Evolutionary conservation across 139 green algal species (phyloP), one percentile per base, ranked within the genome.

Genomic region (Chlamydomonas asymmetrica): DNA sequence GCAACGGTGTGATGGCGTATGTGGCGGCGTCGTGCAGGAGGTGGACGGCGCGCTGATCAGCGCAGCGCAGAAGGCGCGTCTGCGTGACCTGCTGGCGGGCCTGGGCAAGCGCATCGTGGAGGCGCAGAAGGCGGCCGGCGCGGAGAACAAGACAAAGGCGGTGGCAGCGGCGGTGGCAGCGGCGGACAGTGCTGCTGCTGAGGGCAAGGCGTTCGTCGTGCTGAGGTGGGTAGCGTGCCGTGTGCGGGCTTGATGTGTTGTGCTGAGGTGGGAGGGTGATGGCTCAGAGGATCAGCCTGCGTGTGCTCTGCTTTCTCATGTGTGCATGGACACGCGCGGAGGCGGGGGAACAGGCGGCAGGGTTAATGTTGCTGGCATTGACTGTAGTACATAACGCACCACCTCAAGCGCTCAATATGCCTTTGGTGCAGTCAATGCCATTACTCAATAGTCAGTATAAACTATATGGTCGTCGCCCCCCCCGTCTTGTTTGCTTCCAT

Each of bases 21-120:
- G 27, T 57, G 70, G 8, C n/a, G 45, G 13, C 40, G 50, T 18
- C 3, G 27, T 35, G 34, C 66, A 83, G 72, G 62, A 29, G 0
- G 35, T 95, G 39, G 88, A 96, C 72, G 43, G 66, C 6, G 85
- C 90, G 0, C 73, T 91, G 18, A 97, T 97, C 59, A 76, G 91
- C 31, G 84, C 90, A 1, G 81, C 84, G 1, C 37, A 63, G 34
- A 98, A 98, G 82, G 87, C 85, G 0, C 41, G 66, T 34, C 80
- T 99, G 35, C 83, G 91, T 1, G 89, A 92, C 5, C 34, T 80
- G 48, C 45, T 98, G 41, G 49, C 78, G 37, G 81, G 32, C 10
- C 84, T 96, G 45, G 59, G 62, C 23, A 94, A 92, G 79, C 65
- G 59, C 13, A 67, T 97, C n/a, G 35, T 92, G 65, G 90, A 94